Conservation (phyloP, 441 rosid genomes). For the Erodium trifolium region DNA sequence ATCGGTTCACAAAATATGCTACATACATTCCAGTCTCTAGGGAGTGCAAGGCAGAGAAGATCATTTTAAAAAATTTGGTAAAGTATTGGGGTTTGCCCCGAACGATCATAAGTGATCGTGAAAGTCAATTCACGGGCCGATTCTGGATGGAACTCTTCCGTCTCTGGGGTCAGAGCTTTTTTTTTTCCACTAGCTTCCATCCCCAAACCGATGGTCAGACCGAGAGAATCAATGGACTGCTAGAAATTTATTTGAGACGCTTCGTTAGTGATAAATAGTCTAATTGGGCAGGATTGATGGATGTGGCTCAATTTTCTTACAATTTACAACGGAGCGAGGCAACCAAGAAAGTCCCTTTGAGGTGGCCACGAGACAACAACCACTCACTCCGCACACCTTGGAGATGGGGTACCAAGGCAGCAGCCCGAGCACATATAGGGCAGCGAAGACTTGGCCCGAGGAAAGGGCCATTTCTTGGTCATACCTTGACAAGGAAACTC, state of each 20-base stretch:
- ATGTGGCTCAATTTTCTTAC: not conserved
- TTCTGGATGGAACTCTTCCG: not conserved
- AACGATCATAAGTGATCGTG: not conserved
- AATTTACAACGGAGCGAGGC: too few relatives aligned
- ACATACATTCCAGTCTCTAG: not conserved
- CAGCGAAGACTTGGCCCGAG: too few relatives aligned
- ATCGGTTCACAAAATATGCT: not conserved
- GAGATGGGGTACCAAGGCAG: too few relatives aligned
- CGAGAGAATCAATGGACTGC: not conserved
- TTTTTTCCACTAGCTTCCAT: not conserved
- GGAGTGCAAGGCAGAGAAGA: not conserved
- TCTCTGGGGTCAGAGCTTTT: not conserved
- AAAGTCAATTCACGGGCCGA: too few relatives aligned
- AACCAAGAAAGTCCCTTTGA: not conserved
- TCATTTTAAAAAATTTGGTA: not conserved
- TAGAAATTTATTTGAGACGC: slow-evolving; percentile 1
- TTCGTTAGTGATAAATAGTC: not conserved
- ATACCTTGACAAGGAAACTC: too few relatives aligned
- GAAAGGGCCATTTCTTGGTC: too few relatives aligned
- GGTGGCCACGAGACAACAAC: not conserved
- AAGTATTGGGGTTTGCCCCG: not conserved
- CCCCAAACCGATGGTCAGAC: not conserved
- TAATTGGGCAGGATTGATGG: slow-evolving; percentile 1
- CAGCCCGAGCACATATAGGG: too few relatives aligned
- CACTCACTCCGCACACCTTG: not conserved